phyloP scores from a whole-genome alignment of 176 grass and related monocot genomes.

The Juncus effusus region DNA sequence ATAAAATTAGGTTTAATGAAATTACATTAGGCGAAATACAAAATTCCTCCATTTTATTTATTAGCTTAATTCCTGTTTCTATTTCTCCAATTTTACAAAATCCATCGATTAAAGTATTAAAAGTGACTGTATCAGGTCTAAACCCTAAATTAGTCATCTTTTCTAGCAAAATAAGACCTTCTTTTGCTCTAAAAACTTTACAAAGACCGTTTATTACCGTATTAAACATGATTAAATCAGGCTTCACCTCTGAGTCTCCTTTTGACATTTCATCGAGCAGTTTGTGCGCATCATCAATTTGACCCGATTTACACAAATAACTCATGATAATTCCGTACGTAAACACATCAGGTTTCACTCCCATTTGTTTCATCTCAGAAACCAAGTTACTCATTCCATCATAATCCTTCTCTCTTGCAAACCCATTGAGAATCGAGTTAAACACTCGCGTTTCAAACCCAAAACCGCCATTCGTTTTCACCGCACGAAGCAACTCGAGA shows the following conservation, averaged over 20 bases:
- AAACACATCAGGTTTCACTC: constrained; percentile 28
- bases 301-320: constrained; percentile 47
- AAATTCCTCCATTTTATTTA: constrained; percentile 46
- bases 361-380: constrained; percentile 35
- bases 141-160: constrained; percentile 34
- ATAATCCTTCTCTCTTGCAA: constrained; percentile 33
- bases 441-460: constrained; percentile 31
- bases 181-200: constrained; percentile 39
- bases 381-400: constrained; percentile 41
- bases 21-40: constrained; percentile 30
- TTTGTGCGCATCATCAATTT: constrained; percentile 46
- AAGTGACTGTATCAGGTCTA: constrained; percentile 35
- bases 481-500: constrained; percentile 42
- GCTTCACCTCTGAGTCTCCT: constrained; percentile 29
- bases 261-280: constrained; percentile 69
- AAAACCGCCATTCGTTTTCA: constrained; percentile 38
- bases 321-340: constrained; percentile 60
- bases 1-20: constrained; percentile 50
- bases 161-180: constrained; percentile 39
- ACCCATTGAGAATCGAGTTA: constrained; percentile 46
- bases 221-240: constrained; percentile 45
- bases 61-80: constrained; percentile 33
- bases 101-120: constrained; percentile 57
- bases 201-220: constrained; percentile 54
- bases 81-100: constrained; percentile 43